Conservation (phyloP, 306 rosid species). For the Medicago ruthenica region DNA sequence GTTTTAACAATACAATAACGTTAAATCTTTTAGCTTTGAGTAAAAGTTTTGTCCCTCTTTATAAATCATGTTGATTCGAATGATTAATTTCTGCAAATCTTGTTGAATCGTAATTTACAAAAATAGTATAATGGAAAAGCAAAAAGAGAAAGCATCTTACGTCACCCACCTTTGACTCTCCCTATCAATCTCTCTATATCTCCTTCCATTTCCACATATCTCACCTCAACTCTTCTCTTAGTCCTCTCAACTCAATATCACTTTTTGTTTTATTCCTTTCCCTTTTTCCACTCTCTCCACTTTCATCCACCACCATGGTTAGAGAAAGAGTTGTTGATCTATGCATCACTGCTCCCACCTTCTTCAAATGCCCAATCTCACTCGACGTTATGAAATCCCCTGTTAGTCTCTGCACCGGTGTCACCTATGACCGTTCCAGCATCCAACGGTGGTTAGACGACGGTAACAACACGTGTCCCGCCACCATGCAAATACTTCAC, state of each 20-base stretch:
- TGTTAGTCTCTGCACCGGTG: conserved; percentile 86
- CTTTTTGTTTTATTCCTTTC: conserved; percentile 1
- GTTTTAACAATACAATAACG: too few relatives aligned
- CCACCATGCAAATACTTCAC: conserved; percentile 89
- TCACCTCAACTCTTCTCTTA: not conserved
- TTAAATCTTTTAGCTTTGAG: too few relatives aligned
- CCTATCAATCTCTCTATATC: conserved; percentile 12
- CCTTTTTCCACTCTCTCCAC: not conserved
- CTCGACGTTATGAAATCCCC: conserved; percentile 88
- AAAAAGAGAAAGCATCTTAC: conserved; percentile 46
- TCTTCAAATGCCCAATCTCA: conserved; percentile 81
- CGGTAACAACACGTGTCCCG: conserved; percentile 94
- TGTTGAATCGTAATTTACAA: too few relatives aligned
- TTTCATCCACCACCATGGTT: conserved; percentile 49
- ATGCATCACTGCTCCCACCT: conserved; percentile 66
- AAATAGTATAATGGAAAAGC: too few relatives aligned
- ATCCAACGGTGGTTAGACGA: conserved; percentile 94
- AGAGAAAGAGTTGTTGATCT: conserved; percentile 64
- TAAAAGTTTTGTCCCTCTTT: too few relatives aligned
- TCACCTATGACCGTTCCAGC: conserved; percentile 92
- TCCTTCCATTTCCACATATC: conserved; percentile 42
- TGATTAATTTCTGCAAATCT: too few relatives aligned
- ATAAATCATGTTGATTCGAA: too few relatives aligned
- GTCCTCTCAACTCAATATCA: not conserved
- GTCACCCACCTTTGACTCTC: conserved; percentile 82